Evolutionary conservation across 1,284 basidiomycete species (phyloP), one percentile per base, ranked within the genome.

Genomic region (Cutaneotrichosporon daszewskae): DNA sequence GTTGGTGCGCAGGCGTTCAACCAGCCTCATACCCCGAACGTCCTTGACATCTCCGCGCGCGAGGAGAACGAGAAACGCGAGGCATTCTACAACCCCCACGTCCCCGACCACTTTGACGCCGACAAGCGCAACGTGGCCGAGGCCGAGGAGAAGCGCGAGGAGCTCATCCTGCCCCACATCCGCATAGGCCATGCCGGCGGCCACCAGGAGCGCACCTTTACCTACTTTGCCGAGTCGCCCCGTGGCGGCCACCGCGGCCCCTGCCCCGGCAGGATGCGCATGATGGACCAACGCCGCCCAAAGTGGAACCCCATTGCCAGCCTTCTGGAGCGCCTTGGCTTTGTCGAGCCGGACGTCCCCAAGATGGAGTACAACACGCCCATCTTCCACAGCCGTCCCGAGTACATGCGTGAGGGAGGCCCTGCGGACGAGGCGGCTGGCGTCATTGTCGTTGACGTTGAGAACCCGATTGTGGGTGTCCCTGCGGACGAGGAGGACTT

Each of bases 91-190:
- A 3, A n/a, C 10, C 17, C 18, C 14, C 17, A 11, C 29, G 5
- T 31, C n/a, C 27, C 13, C 16, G 28, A 22, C 16, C 11, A 24
- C 18, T 17, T 19, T 27, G 20, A 43, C 25, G 32, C 12, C 10
- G 20, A 22, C 19, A 28, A 11, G 29, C 20, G 7, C 19, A 5
- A 2, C 18, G 10, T 14, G 12, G 26, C 32, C 26, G 32, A 40
- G 13, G 32, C 19, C 35, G 43, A 33, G 16, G 20, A 33, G 17
- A 31, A 35, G 22, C n/a, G n/a, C n/a, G n/a, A n/a, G n/a, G 29
- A 36, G 9, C 16, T 25, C n/a, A 32, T 24, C 32, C 18, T 18
- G 10, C 5, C 23, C 9, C 23, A 31, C 27, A 18, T 38, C 26
- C 37, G 37, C 26, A 3, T 38, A 11, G 37, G 37, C 13, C 35